phyloP scores from a whole-genome alignment of 2,329 filamentous ascomycete genomes.

The Keithomyces neogunnii region DNA sequence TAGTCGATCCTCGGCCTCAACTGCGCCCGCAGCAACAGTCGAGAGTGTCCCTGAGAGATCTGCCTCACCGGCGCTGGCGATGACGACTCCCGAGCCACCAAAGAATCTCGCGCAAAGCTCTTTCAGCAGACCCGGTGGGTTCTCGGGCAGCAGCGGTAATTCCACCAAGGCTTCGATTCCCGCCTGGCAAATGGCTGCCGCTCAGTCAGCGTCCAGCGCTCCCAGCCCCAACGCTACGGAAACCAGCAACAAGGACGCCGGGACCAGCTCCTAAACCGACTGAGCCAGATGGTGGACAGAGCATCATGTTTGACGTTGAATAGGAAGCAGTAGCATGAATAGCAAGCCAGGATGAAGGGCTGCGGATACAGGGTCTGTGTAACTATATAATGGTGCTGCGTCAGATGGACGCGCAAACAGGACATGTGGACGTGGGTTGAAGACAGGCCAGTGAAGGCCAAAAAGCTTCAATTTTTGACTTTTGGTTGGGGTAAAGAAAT shows the following conservation, averaged over 20 bases:
- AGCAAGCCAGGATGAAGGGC: neutral
- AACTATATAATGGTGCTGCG: neutral
- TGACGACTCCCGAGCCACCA: slow-evolving; percentile 16
- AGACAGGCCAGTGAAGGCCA: neutral
- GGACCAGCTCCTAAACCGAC: slow-evolving; percentile 2
- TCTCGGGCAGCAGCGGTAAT: slow-evolving; percentile 23
- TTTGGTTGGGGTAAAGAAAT: neutral
- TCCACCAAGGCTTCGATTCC: slow-evolving; percentile 60
- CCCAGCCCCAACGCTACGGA: slow-evolving; percentile 18
- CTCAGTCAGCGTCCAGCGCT: slow-evolving; percentile 31
- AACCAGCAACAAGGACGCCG: slow-evolving; percentile 5
- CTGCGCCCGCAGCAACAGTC: slow-evolving; percentile 11
- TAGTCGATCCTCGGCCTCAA: slow-evolving; percentile 6
- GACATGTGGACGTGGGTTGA: neutral
- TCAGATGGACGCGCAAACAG: neutral
- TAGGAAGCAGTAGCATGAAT: neutral
- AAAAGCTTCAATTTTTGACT: neutral
- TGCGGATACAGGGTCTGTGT: neutral
- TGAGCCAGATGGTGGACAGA: neutral
- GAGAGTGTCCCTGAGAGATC: slow-evolving; percentile 15
- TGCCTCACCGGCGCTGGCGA: slow-evolving; percentile 13
- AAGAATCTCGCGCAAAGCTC: slow-evolving; percentile 22
- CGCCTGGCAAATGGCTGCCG: slow-evolving; percentile 69
- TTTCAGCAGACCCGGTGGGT: slow-evolving; percentile 26
- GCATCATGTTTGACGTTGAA: neutral